These are phyloP conservation scores for Hericium coralloides DNA, from an alignment of 768 basidiomycete species.

Conservation along the genomic window DNA sequence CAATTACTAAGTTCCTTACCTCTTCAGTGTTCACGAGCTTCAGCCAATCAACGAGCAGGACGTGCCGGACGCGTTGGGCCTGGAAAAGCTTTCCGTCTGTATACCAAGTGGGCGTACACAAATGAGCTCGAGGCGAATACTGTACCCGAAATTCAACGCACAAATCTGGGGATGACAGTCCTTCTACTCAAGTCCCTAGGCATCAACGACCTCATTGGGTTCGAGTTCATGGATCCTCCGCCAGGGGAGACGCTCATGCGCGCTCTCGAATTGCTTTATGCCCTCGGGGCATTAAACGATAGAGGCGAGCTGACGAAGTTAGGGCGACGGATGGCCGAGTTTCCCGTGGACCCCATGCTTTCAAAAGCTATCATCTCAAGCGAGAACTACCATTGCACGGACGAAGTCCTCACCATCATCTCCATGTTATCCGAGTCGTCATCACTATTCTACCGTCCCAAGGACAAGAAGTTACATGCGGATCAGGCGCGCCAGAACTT, in stretches of 20 bases:
- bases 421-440: slow-evolving; percentile 95
- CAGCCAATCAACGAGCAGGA: slow-evolving; percentile 94
- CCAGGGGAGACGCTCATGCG: slow-evolving; percentile 97
- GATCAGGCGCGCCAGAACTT: slow-evolving; percentile 98
- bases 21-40: slow-evolving; percentile 85
- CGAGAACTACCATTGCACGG: slow-evolving; percentile 89
- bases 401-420: slow-evolving; percentile 96
- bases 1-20: background rate
- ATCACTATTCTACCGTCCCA: slow-evolving; percentile 93
- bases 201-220: slow-evolving; percentile 96
- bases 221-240: slow-evolving; percentile 98
- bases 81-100: slow-evolving; percentile 96
- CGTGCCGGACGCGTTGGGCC: slow-evolving; percentile 97
- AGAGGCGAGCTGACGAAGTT: slow-evolving; percentile 95
- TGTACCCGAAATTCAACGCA: slow-evolving; percentile 98
- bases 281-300: slow-evolving; percentile 92
- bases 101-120: slow-evolving; percentile 95
- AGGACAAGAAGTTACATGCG: slow-evolving; percentile 96
- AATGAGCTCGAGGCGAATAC: slow-evolving; percentile 98
- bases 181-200: slow-evolving; percentile 92
- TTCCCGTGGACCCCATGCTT: slow-evolving; percentile 97
- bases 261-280: slow-evolving; percentile 88
- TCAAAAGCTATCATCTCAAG: slow-evolving; percentile 95
- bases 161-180: slow-evolving; percentile 93
- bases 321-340: slow-evolving; percentile 96